Evolutionary conservation across 495 filamentous ascomycete genomes (phyloP), one percentile per base, ranked within the genome.

Genomic region (Hypoxylon intermedium): DNA sequence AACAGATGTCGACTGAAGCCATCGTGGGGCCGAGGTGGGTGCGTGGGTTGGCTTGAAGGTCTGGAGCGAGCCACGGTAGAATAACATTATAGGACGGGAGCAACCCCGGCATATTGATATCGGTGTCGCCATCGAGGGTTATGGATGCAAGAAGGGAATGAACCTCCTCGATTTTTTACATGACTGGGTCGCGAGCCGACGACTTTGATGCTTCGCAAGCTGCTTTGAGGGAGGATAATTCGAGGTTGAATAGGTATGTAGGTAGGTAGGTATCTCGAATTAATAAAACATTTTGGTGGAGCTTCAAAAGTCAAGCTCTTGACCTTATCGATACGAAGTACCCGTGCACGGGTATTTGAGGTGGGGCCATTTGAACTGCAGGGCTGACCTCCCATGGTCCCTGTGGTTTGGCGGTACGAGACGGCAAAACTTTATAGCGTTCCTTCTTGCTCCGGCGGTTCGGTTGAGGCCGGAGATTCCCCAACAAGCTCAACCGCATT

Each of bases 401-500:
- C 1, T 12, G 13, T n/a, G 4, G 26, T 52, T 28, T 16, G 48
- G 52, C 7, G 40, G 37, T 18, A 23, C 50, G 55, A 59, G 44
- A 20, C 60, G 61, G 61, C 31, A 59, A 59, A 59, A 59, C 50
- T 53, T 65, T 65, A 47, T n/a, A 60, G 62, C 59, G 57, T 47
- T 19, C 62, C 62, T 59, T 51, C 26, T 37, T 57, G 42, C 62
- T 69, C 44, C 55, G 63, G 59, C 48, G 18, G 52, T 60, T 53
- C 60, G 60, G 57, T 57, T 63, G 52, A 58, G 58, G 15, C 59
- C 68, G 66, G 68, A 68, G 47, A 49, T 53, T 70, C 68, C 68
- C 68, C 68, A 70, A 70, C 65, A 66, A 63, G 58, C 58, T 63
- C 30, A 30, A 67, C 60, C 56, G 21, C 47, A 46, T 26, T 48